A percentile compares a stretch with the other conserved stretches of the same genome.
phyloP scores from a whole-genome alignment of 768 basidiomycete species.

The Leccinum imitatum region DNA sequence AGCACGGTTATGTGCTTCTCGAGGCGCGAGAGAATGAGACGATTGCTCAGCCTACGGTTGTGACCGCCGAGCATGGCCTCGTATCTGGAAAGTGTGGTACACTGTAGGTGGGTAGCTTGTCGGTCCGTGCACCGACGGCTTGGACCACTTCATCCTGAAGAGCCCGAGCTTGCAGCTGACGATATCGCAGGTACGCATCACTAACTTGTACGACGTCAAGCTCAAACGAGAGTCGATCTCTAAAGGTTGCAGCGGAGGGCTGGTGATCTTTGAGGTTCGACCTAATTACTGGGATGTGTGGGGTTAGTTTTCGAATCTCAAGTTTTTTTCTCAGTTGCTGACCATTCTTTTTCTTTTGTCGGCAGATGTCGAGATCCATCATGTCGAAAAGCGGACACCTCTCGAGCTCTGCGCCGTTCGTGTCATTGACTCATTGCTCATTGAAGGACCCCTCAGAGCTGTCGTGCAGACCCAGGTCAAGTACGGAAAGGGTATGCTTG shows the following conservation, averaged over 20 bases:
- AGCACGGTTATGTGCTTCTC: too few relatives aligned
- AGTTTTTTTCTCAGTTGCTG: background rate
- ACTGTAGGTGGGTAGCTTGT: too few relatives aligned
- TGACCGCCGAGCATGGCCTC: conserved; percentile 13
- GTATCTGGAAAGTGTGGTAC: too few relatives aligned
- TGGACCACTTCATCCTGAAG: conserved; percentile 69
- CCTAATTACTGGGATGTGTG: conserved; percentile 89
- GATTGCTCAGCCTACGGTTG: conserved; percentile 12
- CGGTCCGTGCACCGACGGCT: conserved; percentile 38
- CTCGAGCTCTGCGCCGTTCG: conserved; percentile 66
- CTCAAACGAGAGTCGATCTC: conserved; percentile 79
- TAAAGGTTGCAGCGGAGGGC: conserved; percentile 73
- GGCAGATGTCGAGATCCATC: conserved; percentile 88
- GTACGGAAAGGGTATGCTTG: conserved; percentile 75
- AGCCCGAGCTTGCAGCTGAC: conserved; percentile 75
- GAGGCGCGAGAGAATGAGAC: conserved; percentile 37
- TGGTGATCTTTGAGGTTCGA: conserved; percentile 88
- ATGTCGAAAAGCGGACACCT: conserved; percentile 78
- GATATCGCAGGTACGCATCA: conserved; percentile 78
- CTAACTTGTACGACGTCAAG: conserved; percentile 75
- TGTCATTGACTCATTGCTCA: conserved; percentile 51
- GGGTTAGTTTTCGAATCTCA: conserved; percentile 45
- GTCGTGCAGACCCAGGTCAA: conserved; percentile 65
- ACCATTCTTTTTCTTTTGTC: background rate
- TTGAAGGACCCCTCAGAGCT: conserved; percentile 72